These are phyloP conservation scores for Talaromyces sp. DNA, from an alignment of 2,329 filamentous ascomycete species.

Conservation along the genomic window DNA sequence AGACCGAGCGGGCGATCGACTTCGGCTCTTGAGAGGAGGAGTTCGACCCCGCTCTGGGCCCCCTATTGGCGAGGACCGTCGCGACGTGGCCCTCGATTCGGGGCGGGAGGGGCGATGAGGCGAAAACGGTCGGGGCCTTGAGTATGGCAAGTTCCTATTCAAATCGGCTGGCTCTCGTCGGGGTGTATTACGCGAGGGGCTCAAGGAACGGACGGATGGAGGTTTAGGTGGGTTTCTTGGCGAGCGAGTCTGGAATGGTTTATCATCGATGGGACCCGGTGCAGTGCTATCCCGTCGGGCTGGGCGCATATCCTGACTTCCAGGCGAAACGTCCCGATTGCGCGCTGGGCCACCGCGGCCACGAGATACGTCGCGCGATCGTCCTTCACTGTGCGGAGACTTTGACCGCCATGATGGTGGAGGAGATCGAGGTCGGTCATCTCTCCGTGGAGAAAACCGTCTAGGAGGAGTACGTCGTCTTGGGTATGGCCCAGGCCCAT, in stretches of 20 bases:
- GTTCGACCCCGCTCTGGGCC: constrained; percentile 57
- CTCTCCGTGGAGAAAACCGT: constrained; percentile 45
- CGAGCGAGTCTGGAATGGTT: constrained; percentile 34
- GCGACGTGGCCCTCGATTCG: constrained; percentile 60
- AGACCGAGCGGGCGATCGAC: constrained; percentile 30
- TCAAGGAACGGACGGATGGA: constrained; percentile 53
- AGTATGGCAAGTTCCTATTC: constrained; percentile 54
- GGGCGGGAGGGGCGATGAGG: constrained; percentile 56
- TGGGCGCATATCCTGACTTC: constrained; percentile 34
- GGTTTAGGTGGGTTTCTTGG: constrained; percentile 32
- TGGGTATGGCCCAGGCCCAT: constrained; percentile 33
- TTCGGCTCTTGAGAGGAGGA: constrained; percentile 37
- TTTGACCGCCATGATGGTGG: constrained; percentile 41
- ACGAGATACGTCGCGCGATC: constrained; percentile 34
- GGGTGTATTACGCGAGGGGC: constrained; percentile 55
- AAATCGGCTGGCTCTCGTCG: constrained; percentile 53
- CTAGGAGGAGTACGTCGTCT: constrained; percentile 43
- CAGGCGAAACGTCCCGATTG: constrained; percentile 40
- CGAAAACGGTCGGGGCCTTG: constrained; percentile 43
- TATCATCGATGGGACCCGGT: constrained; percentile 28
- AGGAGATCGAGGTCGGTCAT: constrained; percentile 44
- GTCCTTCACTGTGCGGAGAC: constrained; percentile 40
- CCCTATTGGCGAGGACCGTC: constrained; percentile 63
- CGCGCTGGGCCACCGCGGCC: constrained; percentile 38
- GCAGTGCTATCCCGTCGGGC: constrained; percentile 37